Evolutionary conservation across 78 protist species (phyloP), one percentile per base, ranked within the genome.

Genomic region (Dictyostelium firmibasis): DNA sequence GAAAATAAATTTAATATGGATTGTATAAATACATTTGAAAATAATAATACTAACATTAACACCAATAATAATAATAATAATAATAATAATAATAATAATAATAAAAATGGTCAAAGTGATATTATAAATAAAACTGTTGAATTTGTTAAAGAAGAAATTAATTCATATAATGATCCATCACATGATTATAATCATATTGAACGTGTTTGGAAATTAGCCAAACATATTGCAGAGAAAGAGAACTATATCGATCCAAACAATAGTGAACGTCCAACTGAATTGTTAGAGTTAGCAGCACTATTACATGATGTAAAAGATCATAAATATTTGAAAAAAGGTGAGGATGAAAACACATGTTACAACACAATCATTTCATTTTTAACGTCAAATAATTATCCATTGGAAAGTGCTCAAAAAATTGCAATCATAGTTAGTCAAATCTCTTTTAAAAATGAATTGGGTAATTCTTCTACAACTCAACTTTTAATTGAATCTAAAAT

Each of bases 271-370:
- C 74, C 74, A 64, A 64, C 76, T 2, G 97, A 96, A 20, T 44
- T 94, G 20, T 41, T 97, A 14, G 78, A 86, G 41, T 44, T 97
- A 10, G 87, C 96, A 13, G 98, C 98, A 38, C 57, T 96, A 16
- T 23, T 93, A 44, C 98, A 97, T 14, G 98, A 97, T 60, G 76
- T 97, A 13, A 36, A 43, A 14, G 98, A 97, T 87, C 95, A 72
- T 62, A 96, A 96, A 72, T 96, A 96, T 35, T 92, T 86, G 16
- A 70, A 83, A 20, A 94, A 91, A 31, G 70, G 67, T 25, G 94
- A 81, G 4, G 57, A 85, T n/a, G 96, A 95, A 70, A 69, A 43
- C 20, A 92, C 95, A 8, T 94, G 88, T 35, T 91, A 16, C 14
- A 84, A 95, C 0, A 91, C 94, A 18, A 84, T 83, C 6, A 27